phyloP scores from a whole-genome alignment of 805 yeast species.

The Barnettozyma wickerhamii region DNA sequence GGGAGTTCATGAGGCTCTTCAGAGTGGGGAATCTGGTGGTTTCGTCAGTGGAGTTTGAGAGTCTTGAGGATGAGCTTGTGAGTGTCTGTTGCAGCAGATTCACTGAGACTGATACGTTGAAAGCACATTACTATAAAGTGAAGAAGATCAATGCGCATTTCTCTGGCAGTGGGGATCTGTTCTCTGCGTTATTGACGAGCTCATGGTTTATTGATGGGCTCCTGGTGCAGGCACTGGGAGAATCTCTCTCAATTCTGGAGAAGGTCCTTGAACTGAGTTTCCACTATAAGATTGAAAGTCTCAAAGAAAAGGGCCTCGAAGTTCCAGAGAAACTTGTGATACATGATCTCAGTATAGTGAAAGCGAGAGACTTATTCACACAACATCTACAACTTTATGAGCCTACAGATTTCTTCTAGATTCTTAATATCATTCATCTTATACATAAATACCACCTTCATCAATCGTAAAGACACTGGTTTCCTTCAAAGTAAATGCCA shows the following conservation, averaged over 20 bases:
- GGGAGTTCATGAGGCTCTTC: constrained; percentile 39
- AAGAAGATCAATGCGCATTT: constrained; percentile 53
- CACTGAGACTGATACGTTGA: not conserved
- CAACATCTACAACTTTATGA: constrained; percentile 8
- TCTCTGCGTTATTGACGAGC: constrained; percentile 57
- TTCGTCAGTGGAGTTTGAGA: constrained; percentile 45
- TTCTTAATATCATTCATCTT: not conserved
- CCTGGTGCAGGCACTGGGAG: constrained; percentile 32
- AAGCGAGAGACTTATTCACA: constrained; percentile 32
- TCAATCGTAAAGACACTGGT: constrained; percentile 24
- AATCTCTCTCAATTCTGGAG: constrained; percentile 37
- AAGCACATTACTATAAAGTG: constrained; percentile 34
- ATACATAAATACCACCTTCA: not conserved
- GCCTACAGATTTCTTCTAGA: not conserved
- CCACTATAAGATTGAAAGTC: constrained; percentile 17
- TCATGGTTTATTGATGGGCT: constrained; percentile 30
- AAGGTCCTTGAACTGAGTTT: constrained; percentile 39
- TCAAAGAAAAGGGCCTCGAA: constrained; percentile 14
- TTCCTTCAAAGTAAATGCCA: constrained; percentile 37
- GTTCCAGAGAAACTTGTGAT: constrained; percentile 23
- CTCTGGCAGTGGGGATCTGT: constrained; percentile 74
- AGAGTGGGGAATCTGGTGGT: constrained; percentile 50
- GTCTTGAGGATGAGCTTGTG: constrained; percentile 29
- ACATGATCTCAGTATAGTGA: constrained; percentile 42
- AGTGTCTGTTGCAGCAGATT: constrained; percentile 32